phyloP scores from a whole-genome alignment of 2,329 filamentous ascomycete species.

The Nemania sp. region DNA sequence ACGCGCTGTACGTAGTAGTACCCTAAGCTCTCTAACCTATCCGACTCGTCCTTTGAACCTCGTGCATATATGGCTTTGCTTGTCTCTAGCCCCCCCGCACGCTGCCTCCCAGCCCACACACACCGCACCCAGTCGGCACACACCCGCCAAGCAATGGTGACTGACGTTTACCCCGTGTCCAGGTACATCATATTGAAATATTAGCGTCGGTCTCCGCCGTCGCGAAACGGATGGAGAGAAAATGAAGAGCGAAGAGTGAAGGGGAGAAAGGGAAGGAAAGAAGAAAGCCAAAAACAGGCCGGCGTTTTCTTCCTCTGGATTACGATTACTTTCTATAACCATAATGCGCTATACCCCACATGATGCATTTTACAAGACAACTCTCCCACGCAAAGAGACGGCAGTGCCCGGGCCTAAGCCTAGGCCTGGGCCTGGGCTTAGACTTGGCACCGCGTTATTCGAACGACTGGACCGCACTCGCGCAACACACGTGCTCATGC shows the following conservation, averaged over 20 bases:
- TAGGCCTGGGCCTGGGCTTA: too few relatives aligned
- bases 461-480: too few relatives aligned
- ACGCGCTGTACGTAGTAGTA: conserved; percentile 75
- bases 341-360: conserved; percentile 21
- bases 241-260: neutral
- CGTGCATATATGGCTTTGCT: too few relatives aligned
- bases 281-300: neutral
- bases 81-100: conserved; percentile 19
- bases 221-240: too few relatives aligned
- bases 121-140: neutral
- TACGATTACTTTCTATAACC: conserved; percentile 10
- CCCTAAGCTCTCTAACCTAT: conserved; percentile 6
- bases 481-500: too few relatives aligned
- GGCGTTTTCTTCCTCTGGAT: conserved; percentile 9
- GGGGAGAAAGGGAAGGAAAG: neutral
- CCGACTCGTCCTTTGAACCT: neutral
- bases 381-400: neutral
- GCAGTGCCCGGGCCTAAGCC: too few relatives aligned
- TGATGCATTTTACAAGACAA: conserved; percentile 11
- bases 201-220: conserved; percentile 46
- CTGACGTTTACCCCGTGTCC: conserved; percentile 24
- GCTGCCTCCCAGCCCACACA: conserved; percentile 24
- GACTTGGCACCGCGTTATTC: too few relatives aligned
- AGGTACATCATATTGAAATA: conserved; percentile 80
- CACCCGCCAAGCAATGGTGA: conserved; percentile 4